phyloP scores from a whole-genome alignment of 208 protist species.

The Phytomonas sp. region DNA sequence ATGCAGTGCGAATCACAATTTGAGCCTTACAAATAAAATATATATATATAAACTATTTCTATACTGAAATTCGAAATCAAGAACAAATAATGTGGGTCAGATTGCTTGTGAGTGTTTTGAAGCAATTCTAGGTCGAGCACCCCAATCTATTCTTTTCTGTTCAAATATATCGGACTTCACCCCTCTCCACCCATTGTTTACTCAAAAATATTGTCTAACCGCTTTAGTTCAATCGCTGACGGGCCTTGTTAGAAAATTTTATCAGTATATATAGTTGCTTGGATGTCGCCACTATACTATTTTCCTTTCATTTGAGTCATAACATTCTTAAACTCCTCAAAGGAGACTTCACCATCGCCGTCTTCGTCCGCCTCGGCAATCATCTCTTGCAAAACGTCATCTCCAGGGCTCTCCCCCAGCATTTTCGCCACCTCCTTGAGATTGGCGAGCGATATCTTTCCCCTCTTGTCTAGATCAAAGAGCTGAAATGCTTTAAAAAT shows the following conservation, averaged over 20 bases:
- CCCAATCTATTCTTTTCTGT: no score
- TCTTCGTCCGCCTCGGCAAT: constrained; percentile 95
- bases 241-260: not conserved
- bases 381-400: constrained; percentile 97
- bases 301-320: constrained; percentile 89
- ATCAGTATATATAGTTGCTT: not conserved
- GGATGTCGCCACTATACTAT: constrained; percentile 19
- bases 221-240: not conserved
- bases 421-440: constrained; percentile 94
- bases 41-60: constrained; percentile 3
- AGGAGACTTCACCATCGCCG: constrained; percentile 92
- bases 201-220: constrained; percentile 1
- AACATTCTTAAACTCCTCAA: constrained; percentile 95
- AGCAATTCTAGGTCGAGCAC: no score
- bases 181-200: not conserved
- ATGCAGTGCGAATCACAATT: no score
- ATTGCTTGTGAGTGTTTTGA: no score
- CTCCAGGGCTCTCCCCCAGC: constrained; percentile 93
- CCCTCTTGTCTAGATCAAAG: constrained; percentile 95
- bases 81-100: constrained; percentile 13
- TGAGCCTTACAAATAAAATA: no score
- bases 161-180: no score
- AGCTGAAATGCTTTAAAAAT: constrained; percentile 94
- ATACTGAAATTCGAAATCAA: constrained; percentile 13
- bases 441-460: constrained; percentile 95